Evolutionary conservation across 257 asterid genomes (phyloP), one percentile per base, ranked within the genome.

Genomic region (Salvia splendens): DNA sequence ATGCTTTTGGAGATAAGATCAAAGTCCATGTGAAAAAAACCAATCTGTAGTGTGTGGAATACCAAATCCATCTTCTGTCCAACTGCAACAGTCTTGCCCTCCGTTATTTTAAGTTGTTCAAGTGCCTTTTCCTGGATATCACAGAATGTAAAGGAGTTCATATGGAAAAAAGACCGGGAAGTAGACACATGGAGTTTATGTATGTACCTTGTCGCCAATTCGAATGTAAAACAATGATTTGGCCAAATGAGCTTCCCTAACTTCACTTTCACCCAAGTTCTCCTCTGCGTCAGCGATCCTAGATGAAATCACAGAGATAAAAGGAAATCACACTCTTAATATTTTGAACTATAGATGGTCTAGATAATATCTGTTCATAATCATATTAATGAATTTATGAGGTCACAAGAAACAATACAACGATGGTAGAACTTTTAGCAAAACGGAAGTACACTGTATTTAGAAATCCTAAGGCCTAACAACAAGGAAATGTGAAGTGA

Each of bases 41-140:
- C 98, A 70, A 92, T 85, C 79, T 64, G 88, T 17, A 93, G 82
- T 0, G 88, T 86, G 82, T 88, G 77, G 77, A 94, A 94, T 2
- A 91, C 99, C 79, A 94, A 77, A 79, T 94, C 99, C 99, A 94
- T 94, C 88, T 94, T 94, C 69, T 94, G 99, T 59, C 99, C 99
- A 50, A 94, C 96, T 14, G 97, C 99, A 57, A 94, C 97, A 43
- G 99, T 94, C 80, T 94, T 94, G 71, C 88, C 77, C 81, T 93
- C 99, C 0, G 99, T 93, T 72, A 87, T 30, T 79, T 87, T 91
- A 70, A 94, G 97, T 74, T 91, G 97, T 78, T 94, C 97, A 49
- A 91, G 81, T 65, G 99, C 99, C 83, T 86, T 94, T 53, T 84
- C 96, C 99, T 94, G 88, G 38, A 75, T 65, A 24, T 66, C 45